phyloP scores from a whole-genome alignment of 305 asterid genomes.

The Rubia peregrina region DNA sequence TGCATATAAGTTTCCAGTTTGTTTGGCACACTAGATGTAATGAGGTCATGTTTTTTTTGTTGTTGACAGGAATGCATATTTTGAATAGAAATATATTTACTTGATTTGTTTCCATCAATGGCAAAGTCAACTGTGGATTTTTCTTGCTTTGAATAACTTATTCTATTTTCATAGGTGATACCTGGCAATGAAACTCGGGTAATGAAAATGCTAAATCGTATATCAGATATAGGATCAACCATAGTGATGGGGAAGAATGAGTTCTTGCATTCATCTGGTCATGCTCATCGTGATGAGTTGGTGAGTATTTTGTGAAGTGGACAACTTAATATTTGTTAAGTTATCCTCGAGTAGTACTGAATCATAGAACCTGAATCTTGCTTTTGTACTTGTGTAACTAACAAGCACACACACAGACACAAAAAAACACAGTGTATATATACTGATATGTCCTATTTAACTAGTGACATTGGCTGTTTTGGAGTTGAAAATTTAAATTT shows the following conservation, averaged over 20 bases:
- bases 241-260: constrained; percentile 96
- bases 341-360: constrained; percentile 3
- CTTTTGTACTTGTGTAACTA: neutral
- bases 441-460: too few species aligned
- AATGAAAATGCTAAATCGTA: constrained; percentile 91
- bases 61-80: constrained; percentile 9
- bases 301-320: constrained; percentile 37
- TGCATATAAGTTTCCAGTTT: neutral
- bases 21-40: neutral
- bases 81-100: neutral
- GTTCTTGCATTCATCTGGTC: constrained; percentile 93
- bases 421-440: neutral
- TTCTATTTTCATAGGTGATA: constrained; percentile 58
- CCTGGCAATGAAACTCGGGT: constrained; percentile 98
- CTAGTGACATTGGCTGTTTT: too few species aligned
- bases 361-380: constrained; percentile 1
- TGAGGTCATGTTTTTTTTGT: too few species aligned
- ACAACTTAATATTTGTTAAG: neutral
- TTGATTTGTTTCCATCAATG: neutral
- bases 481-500: too few species aligned
- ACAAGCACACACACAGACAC: neutral
- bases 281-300: constrained; percentile 96
- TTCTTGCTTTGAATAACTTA: constrained; percentile 23
- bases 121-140: neutral
- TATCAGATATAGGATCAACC: constrained; percentile 86